Evolutionary conservation across 2,329 filamentous ascomycete genomes (phyloP).

Genomic region (Ophiostoma sp.): DNA sequence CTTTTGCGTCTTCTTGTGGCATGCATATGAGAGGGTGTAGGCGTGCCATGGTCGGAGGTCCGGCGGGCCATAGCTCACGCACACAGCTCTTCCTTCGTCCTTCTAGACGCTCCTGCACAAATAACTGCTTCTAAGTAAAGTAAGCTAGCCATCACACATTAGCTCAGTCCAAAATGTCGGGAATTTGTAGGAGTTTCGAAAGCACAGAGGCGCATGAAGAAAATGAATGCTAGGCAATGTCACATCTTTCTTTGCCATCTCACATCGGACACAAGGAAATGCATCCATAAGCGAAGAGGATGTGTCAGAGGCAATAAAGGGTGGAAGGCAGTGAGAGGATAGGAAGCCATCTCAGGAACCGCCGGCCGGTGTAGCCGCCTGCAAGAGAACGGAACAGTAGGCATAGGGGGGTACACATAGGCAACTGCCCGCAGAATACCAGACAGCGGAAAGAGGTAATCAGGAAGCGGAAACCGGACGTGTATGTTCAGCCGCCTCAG

Average conservation of each 20-base stretch:
- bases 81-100: neutral
- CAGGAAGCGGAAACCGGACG: neutral
- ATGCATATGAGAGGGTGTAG: neutral
- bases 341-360: neutral
- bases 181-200: neutral
- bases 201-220: neutral
- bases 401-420: neutral
- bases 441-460: neutral
- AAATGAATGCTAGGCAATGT: neutral
- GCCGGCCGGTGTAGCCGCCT: neutral
- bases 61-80: neutral
- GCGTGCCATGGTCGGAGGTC: conserved; percentile 16
- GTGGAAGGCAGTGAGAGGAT: neutral
- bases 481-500: neutral
- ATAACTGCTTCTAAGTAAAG: no score
- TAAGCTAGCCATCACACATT: neutral
- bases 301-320: neutral
- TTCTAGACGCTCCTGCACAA: neutral
- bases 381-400: neutral
- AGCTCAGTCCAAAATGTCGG: neutral
- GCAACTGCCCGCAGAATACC: neutral
- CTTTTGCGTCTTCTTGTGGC: neutral
- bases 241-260: neutral
- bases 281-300: neutral
- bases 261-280: neutral